Percentiles rank a stretch among this genome's conserved stretches.
Conservation (phyloP, 1,139 yeast genomes). For the Pichia sp. region DNA sequence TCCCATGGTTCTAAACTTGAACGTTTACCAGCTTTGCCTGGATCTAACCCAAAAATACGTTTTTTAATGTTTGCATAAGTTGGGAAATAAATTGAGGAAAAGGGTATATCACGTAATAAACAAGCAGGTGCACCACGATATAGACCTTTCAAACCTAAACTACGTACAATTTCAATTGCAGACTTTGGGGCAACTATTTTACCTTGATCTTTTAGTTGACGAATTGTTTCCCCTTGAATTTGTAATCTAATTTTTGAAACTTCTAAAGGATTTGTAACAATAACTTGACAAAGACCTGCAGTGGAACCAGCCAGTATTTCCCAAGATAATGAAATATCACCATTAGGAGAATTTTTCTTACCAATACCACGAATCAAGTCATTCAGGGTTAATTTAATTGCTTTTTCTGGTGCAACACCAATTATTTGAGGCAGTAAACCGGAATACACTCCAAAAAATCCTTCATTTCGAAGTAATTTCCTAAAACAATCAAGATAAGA, state of each 20-base stretch:
- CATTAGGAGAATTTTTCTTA: slow-evolving; percentile 45
- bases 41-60: slow-evolving; percentile 78
- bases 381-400: slow-evolving; percentile 91
- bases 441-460: slow-evolving; percentile 82
- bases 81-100: slow-evolving; percentile 96
- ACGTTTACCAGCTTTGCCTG: slow-evolving; percentile 44
- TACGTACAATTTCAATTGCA: slow-evolving; percentile 70
- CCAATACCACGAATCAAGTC: slow-evolving; percentile 78
- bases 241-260: slow-evolving; percentile 93
- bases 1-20: slow-evolving; percentile 72
- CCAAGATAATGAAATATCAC: slow-evolving; percentile 57
- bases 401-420: slow-evolving; percentile 98
- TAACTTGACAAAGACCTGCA: slow-evolving; percentile 96
- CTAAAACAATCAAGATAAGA: slow-evolving; percentile 83
- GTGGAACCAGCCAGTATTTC: slow-evolving; percentile 86
- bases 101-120: slow-evolving; percentile 90
- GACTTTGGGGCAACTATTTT: slow-evolving; percentile 34
- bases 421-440: slow-evolving; percentile 92
- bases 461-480: slow-evolving; percentile 73
- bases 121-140: slow-evolving; percentile 94
- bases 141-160: slow-evolving; percentile 77
- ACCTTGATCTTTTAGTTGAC: slow-evolving; percentile 29
- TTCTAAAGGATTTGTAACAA: slow-evolving; percentile 93
- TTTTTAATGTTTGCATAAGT: slow-evolving; percentile 90
- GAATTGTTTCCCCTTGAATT: slow-evolving; percentile 73